Evolutionary conservation across 306 rosid species (phyloP).

Genomic region (Rosa multiflora): DNA sequence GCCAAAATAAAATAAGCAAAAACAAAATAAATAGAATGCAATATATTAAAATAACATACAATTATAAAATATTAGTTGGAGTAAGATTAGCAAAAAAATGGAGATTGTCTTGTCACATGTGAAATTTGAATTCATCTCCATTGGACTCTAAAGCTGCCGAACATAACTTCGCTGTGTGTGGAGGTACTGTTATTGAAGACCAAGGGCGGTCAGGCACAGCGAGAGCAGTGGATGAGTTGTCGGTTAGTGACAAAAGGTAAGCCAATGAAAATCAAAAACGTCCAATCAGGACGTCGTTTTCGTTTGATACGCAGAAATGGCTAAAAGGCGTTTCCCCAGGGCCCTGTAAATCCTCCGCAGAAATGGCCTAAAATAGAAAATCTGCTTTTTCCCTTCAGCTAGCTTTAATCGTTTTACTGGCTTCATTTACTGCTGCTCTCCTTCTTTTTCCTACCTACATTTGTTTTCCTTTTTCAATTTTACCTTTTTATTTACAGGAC

Average conservation of each 20-base stretch:
- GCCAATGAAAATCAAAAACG: neutral
- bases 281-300: slow-evolving; percentile 27
- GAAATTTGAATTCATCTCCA: too few relatives aligned
- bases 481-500: neutral
- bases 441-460: too few relatives aligned
- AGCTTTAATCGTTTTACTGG: too few relatives aligned
- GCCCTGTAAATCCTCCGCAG: neutral
- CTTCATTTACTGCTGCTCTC: too few relatives aligned
- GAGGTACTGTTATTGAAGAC: slow-evolving; percentile 35
- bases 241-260: slow-evolving; percentile 38
- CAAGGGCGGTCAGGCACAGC: slow-evolving; percentile 31
- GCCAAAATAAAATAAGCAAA: too few relatives aligned
- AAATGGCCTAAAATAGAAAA: slow-evolving; percentile 7
- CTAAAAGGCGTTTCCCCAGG: slow-evolving; percentile 3
- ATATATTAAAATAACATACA: too few relatives aligned
- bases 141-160: too few relatives aligned
- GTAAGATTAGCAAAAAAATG: too few relatives aligned
- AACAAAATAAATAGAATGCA: too few relatives aligned
- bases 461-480: neutral
- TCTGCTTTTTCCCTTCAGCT: slow-evolving; percentile 14
- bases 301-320: slow-evolving; percentile 15
- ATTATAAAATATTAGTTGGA: too few relatives aligned
- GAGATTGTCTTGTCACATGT: too few relatives aligned
- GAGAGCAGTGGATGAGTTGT: slow-evolving; percentile 31
- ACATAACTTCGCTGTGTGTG: slow-evolving; percentile 23